Percentiles rank a stretch among this genome's conserved stretches.
phyloP scores from a whole-genome alignment of 768 basidiomycete species.

The Crassisporium funariophilum region DNA sequence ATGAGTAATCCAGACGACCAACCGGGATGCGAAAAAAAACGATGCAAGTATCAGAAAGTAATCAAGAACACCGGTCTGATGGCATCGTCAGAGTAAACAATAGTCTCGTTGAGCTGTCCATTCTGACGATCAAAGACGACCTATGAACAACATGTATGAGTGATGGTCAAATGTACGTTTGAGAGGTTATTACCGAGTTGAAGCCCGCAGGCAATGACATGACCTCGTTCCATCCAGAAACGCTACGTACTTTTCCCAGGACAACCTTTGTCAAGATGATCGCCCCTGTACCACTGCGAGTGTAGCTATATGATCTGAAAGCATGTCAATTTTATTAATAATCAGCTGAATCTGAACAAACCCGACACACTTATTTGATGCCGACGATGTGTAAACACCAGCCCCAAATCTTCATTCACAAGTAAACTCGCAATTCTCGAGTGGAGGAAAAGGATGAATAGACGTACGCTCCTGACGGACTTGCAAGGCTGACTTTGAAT shows the following conservation, averaged over 20 bases:
- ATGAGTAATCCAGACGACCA: too few relatives aligned
- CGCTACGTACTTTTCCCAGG: constrained; percentile 25
- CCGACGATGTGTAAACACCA: constrained; percentile 32
- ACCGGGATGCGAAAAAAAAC: background rate
- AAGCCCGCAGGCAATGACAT: constrained; percentile 27
- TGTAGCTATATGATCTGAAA: constrained; percentile 26
- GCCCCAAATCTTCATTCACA: constrained; percentile 24
- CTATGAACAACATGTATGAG: constrained; percentile 1
- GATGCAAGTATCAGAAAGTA: constrained; percentile 22
- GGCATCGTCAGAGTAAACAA: constrained; percentile 33
- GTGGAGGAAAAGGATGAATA: background rate
- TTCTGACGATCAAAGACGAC: constrained; percentile 25
- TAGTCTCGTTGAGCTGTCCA: constrained; percentile 29
- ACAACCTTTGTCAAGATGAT: constrained; percentile 33
- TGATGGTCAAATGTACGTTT: background rate
- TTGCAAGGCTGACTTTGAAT: constrained; percentile 33
- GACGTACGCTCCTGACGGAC: constrained; percentile 28
- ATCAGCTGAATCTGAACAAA: background rate
- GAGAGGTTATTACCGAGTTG: constrained; percentile 27
- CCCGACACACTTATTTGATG: constrained; percentile 32
- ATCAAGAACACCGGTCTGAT: constrained; percentile 35
- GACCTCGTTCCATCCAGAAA: constrained; percentile 23
- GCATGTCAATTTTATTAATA: background rate
- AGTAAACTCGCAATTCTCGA: background rate
- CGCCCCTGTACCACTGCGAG: constrained; percentile 19